Percentiles rank a stretch among this genome's conserved stretches.
These are phyloP conservation scores for Tulasnella sp. DNA, from an alignment of 768 basidiomycete genomes.

Conservation along the genomic window DNA sequence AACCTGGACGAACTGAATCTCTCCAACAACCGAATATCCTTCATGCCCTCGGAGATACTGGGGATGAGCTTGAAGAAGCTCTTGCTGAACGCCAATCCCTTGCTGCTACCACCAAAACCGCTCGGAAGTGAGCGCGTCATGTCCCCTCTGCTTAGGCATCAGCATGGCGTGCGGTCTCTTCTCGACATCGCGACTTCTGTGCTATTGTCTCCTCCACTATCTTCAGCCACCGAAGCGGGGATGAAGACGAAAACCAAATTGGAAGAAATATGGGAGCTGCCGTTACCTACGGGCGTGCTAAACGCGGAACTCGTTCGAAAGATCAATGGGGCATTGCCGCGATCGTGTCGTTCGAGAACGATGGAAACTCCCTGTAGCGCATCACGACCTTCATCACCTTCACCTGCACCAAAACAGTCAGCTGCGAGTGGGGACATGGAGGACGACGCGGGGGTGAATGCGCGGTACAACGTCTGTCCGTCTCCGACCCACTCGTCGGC, in stretches of 20 bases:
- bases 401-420: neutral
- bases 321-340: conserved; percentile 7
- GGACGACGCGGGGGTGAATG: conserved; percentile 13
- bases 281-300: neutral
- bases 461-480: conserved; percentile 23
- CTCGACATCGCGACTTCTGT: conserved; percentile 40
- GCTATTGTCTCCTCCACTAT: conserved; percentile 36
- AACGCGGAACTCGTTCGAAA: neutral
- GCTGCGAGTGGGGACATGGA: neutral
- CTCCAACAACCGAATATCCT: conserved; percentile 53
- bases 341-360: conserved; percentile 5
- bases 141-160: conserved; percentile 8
- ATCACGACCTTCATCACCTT: neutral
- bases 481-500: conserved; percentile 12
- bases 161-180: conserved; percentile 23
- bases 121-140: conserved; percentile 9
- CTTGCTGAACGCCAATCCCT: conserved; percentile 57
- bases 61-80: conserved; percentile 50
- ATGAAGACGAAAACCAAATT: conserved; percentile 11
- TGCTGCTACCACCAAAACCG: conserved; percentile 40
- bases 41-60: conserved; percentile 63
- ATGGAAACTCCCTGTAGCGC: conserved; percentile 2
- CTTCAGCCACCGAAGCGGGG: neutral
- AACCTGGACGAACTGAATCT: conserved; percentile 60
- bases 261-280: conserved; percentile 16